Percentiles rank a stretch among this genome's conserved stretches.
Evolutionary conservation across 768 basidiomycete genomes (phyloP).

Genomic region (Stropharia rugosoannulata): DNA sequence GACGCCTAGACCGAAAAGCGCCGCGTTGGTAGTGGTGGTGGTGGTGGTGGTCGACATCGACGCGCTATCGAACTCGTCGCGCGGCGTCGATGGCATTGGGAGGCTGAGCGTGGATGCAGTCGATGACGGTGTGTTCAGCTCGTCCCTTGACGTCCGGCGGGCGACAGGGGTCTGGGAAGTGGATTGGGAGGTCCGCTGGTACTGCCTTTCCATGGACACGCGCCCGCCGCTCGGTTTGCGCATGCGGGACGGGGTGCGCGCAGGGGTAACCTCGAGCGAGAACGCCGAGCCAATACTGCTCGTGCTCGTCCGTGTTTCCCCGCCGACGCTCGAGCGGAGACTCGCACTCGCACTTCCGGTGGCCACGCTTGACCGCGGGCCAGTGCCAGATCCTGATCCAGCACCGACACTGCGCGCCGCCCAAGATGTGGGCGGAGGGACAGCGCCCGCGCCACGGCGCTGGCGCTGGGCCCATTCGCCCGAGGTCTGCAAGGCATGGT

Average conservation of each 20-base stretch:
- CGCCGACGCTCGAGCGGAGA: not conserved
- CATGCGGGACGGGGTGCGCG: constrained; percentile 12
- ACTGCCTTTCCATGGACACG: too few relatives aligned
- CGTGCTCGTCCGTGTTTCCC: constrained; percentile 20
- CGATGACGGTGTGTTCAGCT: constrained; percentile 29
- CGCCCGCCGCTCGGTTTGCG: constrained; percentile 10
- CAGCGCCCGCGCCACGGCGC: constrained; percentile 4
- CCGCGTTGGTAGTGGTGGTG: not conserved
- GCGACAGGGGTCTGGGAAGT: not conserved
- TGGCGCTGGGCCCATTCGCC: constrained; percentile 22
- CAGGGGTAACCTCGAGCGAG: constrained; percentile 21
- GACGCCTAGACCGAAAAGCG: not conserved
- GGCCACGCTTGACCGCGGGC: too few relatives aligned
- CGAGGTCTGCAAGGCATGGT: constrained; percentile 13
- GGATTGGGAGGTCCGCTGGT: not conserved
- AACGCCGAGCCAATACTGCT: constrained; percentile 29
- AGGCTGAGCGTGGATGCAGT: constrained; percentile 35
- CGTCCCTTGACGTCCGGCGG: constrained; percentile 12
- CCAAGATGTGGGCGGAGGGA: constrained; percentile 13
- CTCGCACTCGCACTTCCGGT: not conserved
- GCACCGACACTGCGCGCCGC: not conserved
- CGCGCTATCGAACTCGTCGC: constrained; percentile 18
- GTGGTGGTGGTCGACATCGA: constrained; percentile 10
- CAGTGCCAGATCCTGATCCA: too few relatives aligned
- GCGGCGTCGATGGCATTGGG: constrained; percentile 31